phyloP scores from a whole-genome alignment of 305 asterid genomes.

The Fraxinus xanthoxyloides region DNA sequence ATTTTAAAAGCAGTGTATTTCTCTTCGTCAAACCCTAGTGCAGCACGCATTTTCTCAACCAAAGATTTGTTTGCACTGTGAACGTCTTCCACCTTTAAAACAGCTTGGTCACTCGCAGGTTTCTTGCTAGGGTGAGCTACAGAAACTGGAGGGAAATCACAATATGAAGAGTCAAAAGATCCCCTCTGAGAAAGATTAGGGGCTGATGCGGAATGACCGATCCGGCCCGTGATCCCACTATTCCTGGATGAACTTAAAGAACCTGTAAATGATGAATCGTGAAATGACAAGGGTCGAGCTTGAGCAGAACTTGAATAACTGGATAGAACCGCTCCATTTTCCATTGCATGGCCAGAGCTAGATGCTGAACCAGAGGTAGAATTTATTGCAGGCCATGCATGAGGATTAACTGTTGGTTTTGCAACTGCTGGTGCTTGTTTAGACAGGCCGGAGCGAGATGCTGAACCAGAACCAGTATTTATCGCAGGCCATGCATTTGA shows the following conservation, averaged over 20 bases:
- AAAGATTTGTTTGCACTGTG: slow-evolving; percentile 81
- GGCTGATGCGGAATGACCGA: slow-evolving; percentile 77
- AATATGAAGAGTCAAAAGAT: slow-evolving; percentile 39
- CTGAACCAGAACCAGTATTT: slow-evolving; percentile 51
- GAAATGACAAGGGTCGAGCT: slow-evolving; percentile 33
- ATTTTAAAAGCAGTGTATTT: slow-evolving; percentile 72
- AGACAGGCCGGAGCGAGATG: slow-evolving; percentile 50
- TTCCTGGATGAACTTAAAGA: slow-evolving; percentile 47
- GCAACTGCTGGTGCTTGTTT: slow-evolving; percentile 28
- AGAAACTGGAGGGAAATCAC: slow-evolving; percentile 83
- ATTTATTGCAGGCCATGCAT: slow-evolving; percentile 64
- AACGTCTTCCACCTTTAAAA: slow-evolving; percentile 51
- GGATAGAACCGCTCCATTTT: slow-evolving; percentile 35
- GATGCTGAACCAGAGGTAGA: slow-evolving; percentile 56
- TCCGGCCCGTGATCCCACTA: slow-evolving; percentile 40
- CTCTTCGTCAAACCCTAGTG: slow-evolving; percentile 68
- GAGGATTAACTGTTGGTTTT: slow-evolving; percentile 10
- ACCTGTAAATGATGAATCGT: slow-evolving; percentile 42
- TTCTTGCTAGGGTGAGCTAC: slow-evolving; percentile 50
- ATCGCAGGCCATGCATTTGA: slow-evolving; percentile 61
- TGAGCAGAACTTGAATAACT: slow-evolving; percentile 35
- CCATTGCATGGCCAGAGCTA: slow-evolving; percentile 43
- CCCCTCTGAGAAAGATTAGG: slow-evolving; percentile 64
- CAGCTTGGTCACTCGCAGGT: slow-evolving; percentile 33
- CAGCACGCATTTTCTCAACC: slow-evolving; percentile 76